Percentiles rank a stretch among this genome's conserved stretches.
Evolutionary conservation across 768 basidiomycete species (phyloP).

Genomic region (Phaeolepiota aurea): DNA sequence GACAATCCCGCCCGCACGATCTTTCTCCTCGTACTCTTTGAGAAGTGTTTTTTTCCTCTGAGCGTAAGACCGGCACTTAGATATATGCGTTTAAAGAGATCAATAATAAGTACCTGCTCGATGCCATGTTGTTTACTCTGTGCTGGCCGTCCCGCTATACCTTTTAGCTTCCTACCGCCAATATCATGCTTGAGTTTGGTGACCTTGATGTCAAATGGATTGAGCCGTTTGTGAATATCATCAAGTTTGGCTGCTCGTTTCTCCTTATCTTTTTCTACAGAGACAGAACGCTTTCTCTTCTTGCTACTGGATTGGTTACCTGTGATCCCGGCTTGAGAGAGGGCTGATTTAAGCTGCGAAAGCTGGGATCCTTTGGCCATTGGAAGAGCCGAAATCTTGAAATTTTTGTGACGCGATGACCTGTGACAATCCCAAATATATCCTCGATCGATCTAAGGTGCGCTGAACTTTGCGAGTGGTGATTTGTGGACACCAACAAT

Average conservation of each 20-base stretch:
- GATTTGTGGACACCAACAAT: no score
- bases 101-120: slow-evolving; percentile 85
- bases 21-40: slow-evolving; percentile 79
- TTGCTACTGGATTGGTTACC: slow-evolving; percentile 44
- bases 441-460: no score
- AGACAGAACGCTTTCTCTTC: slow-evolving; percentile 58
- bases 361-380: slow-evolving; percentile 89
- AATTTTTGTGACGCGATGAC: not conserved
- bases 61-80: no score
- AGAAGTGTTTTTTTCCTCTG: slow-evolving; percentile 84
- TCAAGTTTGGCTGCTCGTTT: slow-evolving; percentile 73
- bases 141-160: slow-evolving; percentile 74
- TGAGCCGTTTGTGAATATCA: slow-evolving; percentile 79
- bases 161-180: slow-evolving; percentile 81
- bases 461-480: no score
- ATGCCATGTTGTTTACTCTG: slow-evolving; percentile 86
- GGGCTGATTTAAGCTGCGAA: slow-evolving; percentile 79
- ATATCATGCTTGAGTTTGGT: slow-evolving; percentile 91
- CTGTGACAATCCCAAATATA: slow-evolving; percentile 1
- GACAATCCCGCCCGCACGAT: slow-evolving; percentile 79
- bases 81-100: no score
- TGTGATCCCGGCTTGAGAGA: slow-evolving; percentile 73
- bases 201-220: slow-evolving; percentile 91
- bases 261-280: slow-evolving; percentile 71
- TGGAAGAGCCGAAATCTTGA: not conserved